These are phyloP conservation scores for Eucalyptus lansdowneana DNA, from an alignment of 345 rosid genomes.

Conservation along the genomic window DNA sequence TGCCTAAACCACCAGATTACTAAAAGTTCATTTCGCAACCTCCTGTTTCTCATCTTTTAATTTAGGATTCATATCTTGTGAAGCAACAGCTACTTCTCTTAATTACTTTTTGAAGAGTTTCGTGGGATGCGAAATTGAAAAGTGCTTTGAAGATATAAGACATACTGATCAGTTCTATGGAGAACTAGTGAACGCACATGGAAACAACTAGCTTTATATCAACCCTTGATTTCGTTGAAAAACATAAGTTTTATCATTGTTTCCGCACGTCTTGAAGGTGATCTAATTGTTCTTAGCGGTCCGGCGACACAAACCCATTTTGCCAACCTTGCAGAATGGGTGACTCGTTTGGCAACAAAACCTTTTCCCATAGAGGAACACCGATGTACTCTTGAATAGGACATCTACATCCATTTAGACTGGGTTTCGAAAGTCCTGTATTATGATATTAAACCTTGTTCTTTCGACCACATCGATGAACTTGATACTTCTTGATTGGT, in stretches of 20 bases:
- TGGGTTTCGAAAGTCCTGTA: not conserved
- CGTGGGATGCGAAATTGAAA: not conserved
- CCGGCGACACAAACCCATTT: not conserved
- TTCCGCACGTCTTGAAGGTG: not conserved
- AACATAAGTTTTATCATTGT: not conserved
- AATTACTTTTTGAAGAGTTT: not conserved
- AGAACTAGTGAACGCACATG: not conserved
- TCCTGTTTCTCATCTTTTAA: not conserved
- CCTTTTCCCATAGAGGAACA: not conserved
- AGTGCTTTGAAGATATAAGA: not conserved
- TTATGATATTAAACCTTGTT: too few species aligned
- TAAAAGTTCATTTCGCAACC: not conserved
- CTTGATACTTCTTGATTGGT: not conserved
- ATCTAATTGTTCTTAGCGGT: not conserved
- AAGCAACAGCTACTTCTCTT: not conserved
- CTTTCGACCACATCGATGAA: not conserved
- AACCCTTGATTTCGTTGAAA: not conserved
- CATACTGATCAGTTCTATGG: too few species aligned
- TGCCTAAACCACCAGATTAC: not conserved
- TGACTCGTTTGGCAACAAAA: not conserved
- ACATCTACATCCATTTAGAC: not conserved
- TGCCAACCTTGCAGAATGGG: not conserved
- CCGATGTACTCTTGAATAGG: not conserved
- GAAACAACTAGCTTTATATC: rapidly evolving
- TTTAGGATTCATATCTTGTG: not conserved